Base-by-base conservation (phyloP, 2,329 filamentous ascomycete genomes). In the Pseudogymnoascus sp. region DNA sequence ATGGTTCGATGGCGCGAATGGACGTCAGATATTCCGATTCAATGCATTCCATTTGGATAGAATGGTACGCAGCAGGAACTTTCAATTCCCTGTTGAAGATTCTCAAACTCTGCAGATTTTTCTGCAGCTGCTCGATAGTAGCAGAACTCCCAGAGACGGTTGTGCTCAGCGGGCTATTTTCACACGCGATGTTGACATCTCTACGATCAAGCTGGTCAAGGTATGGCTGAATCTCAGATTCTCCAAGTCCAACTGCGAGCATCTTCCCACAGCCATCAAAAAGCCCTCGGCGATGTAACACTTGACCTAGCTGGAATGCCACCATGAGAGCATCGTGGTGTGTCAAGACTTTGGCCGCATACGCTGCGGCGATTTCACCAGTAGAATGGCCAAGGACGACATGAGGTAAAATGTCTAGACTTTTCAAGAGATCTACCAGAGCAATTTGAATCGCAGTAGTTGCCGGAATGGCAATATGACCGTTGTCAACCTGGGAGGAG, bases 351-450 rank as follows among this genome's bases (percentile, higher is more conserved):
- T 75, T 76, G 1, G 75, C 69, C 0, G 78, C 74, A 62, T 78
- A 81, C 0, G 79, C 79, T 6, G 79, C 79, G 2, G 69, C 78
- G 31, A 81, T 80, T 63, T 82, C 80, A 12, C 80, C 80, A 58
- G 72, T 76, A 0, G 78, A 80, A 66, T 82, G 80, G 0, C 80
- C 78, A 3, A 74, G 70, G 0, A 80, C 78, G 4, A 71, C 73
- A 0, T 66, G 52, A 0, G 79, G 77, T 7, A 63, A 65, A n/a
- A 82, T 70, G 0, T 73, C 74, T 74, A 76, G 81, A 2, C 76
- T 75, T 26, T 72, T 52, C 1, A 83, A 69, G 2, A 83, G 70
- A 12, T 77, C 72, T 0, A 76, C 74, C 6, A 83, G 66, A 1
- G 75, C 70, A 60, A 83, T 69, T 67, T 83, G 81, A 2, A 83